Conservation (phyloP, 495 filamentous ascomycete species). For the Xylaria flabelliformis region DNA sequence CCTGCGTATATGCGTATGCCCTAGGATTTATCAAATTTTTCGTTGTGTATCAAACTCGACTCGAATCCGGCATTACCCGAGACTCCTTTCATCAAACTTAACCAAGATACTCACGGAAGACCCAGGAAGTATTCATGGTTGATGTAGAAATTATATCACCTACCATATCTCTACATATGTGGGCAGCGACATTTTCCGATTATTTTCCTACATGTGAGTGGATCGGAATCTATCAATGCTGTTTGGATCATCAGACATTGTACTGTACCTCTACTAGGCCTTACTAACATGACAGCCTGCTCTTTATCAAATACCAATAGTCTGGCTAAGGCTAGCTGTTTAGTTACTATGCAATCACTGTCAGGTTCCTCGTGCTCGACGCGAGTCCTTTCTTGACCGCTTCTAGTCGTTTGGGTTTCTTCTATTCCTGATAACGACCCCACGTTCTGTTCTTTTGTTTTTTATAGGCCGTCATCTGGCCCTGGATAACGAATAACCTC, state of each 20-base stretch:
- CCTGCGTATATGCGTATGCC: background rate
- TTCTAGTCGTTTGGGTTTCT: background rate
- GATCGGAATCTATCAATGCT: background rate
- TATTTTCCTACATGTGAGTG: background rate
- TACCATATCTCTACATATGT: background rate
- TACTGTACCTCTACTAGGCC: slow-evolving; percentile 6
- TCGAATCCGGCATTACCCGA: background rate
- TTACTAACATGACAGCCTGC: background rate
- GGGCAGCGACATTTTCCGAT: background rate
- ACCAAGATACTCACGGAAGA: background rate
- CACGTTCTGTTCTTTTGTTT: slow-evolving; percentile 17
- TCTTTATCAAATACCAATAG: background rate
- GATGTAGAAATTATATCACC: background rate
- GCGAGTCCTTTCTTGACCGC: slow-evolving; percentile 16
- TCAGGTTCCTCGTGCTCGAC: background rate
- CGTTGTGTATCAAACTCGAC: background rate
- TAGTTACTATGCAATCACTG: slow-evolving; percentile 3
- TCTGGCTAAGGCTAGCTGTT: background rate
- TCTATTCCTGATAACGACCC: background rate
- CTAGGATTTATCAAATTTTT: too few relatives aligned
- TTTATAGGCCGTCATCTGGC: slow-evolving; percentile 7
- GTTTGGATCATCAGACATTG: background rate
- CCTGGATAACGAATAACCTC: slow-evolving; percentile 1
- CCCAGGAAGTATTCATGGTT: background rate
- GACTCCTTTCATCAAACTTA: background rate